A percentile compares a stretch with the other conserved stretches of the same genome.
phyloP scores from a whole-genome alignment of 2,329 filamentous ascomycete genomes.

The Graphilbum ipis-grandicollis region DNA sequence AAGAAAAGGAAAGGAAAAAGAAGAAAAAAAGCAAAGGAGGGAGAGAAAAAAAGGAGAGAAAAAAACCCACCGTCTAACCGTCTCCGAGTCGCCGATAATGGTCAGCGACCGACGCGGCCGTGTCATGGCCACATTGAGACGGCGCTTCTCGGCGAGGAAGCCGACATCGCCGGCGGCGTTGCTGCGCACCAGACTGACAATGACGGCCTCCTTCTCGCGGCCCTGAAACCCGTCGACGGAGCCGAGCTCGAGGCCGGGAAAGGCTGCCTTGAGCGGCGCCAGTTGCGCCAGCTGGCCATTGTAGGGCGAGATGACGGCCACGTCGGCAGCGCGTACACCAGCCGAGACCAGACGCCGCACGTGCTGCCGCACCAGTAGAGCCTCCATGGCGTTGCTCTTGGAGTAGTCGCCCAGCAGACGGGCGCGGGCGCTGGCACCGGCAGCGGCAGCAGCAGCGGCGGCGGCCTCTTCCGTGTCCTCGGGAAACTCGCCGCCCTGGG shows the following conservation, averaged over 20 bases:
- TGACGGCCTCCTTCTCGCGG: slow-evolving; percentile 86
- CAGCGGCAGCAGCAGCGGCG: slow-evolving; percentile 18
- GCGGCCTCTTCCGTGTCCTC: slow-evolving; percentile 60
- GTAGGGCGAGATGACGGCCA: slow-evolving; percentile 90
- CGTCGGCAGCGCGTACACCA: slow-evolving; percentile 66
- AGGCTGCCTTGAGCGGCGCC: slow-evolving; percentile 63
- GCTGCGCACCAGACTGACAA: slow-evolving; percentile 86
- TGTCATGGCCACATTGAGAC: slow-evolving; percentile 95
- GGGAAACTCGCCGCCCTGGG: slow-evolving; percentile 81
- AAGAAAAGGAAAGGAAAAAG: not conserved
- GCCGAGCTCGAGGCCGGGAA: slow-evolving; percentile 78
- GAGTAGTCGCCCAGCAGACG: slow-evolving; percentile 34
- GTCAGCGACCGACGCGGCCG: slow-evolving; percentile 79
- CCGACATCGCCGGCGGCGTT: slow-evolving; percentile 78
- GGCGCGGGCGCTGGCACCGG: not conserved
- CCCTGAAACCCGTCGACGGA: slow-evolving; percentile 94
- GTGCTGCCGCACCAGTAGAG: slow-evolving; percentile 61
- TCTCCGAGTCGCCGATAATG: slow-evolving; percentile 87
- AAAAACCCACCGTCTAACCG: slow-evolving; percentile 50
- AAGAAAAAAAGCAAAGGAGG: not conserved
- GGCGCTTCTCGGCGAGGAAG: slow-evolving; percentile 79
- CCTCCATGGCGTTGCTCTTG: slow-evolving; percentile 88
- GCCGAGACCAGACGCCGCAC: slow-evolving; percentile 57
- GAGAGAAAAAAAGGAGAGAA: not conserved
- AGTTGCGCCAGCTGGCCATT: slow-evolving; percentile 81